Percentiles rank a stretch among this genome's conserved stretches.
Conservation (phyloP, 305 asterid species). For the Fraxinus angustifolia region DNA sequence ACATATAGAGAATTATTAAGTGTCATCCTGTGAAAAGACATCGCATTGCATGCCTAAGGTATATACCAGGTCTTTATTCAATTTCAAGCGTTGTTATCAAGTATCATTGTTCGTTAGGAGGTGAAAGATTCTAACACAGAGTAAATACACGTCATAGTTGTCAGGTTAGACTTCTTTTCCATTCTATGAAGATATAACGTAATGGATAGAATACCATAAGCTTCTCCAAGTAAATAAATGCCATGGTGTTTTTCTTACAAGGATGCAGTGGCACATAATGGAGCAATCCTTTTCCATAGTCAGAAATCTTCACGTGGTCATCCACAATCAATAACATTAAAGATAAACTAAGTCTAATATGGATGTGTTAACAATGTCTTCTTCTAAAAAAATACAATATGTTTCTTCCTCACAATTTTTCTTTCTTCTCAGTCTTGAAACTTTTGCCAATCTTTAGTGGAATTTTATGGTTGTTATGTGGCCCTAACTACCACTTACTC, state of each 20-base stretch:
- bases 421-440: too few relatives aligned
- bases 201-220: not conserved
- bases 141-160: not conserved
- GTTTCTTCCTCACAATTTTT: not conserved
- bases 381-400: not conserved
- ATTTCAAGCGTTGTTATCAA: not conserved
- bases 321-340: not conserved
- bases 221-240: not conserved
- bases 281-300: not conserved
- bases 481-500: not conserved
- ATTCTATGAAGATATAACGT: not conserved
- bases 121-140: not conserved
- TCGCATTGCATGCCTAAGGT: not conserved
- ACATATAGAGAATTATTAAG: conserved; percentile 18
- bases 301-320: not conserved
- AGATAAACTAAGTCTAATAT: not conserved
- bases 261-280: not conserved
- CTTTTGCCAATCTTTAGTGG: not conserved
- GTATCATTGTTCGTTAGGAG: not conserved
- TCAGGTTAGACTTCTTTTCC: not conserved
- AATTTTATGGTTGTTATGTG: not conserved
- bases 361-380: not conserved
- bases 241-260: not conserved
- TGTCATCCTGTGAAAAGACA: conserved; percentile 5
- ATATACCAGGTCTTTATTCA: not conserved